Evolutionary conservation across 257 asterid species (phyloP).

Genomic region (Anisodus acutangulus): DNA sequence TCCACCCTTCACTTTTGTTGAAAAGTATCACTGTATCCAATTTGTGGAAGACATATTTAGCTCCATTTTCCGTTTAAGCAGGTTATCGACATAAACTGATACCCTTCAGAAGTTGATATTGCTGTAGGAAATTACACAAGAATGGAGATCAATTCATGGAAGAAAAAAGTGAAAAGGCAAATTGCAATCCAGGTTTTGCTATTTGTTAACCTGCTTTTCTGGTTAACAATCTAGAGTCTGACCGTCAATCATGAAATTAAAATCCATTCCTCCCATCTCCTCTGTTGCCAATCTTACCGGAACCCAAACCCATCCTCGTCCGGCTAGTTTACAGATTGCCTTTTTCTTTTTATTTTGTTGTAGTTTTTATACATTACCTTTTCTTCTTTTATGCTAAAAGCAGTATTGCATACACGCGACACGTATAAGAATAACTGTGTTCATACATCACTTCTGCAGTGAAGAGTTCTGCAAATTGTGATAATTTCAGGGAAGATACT

Average conservation of each 20-base stretch:
- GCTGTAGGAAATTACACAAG: conserved; percentile 6
- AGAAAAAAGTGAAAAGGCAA: not conserved
- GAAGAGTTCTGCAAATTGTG: not conserved
- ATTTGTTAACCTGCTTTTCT: conserved; percentile 6
- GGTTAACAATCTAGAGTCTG: not conserved
- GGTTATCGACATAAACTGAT: not conserved
- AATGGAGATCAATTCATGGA: not conserved
- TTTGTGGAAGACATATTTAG: not conserved
- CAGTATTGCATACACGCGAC: not conserved
- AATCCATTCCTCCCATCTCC: conserved; percentile 1
- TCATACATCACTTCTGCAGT: conserved; percentile 7
- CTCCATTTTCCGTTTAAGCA: not conserved
- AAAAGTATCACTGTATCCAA: not conserved
- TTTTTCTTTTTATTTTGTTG: not conserved
- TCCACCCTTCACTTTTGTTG: not conserved
- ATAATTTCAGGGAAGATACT: not conserved
- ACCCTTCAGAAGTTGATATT: not conserved
- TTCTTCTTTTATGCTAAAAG: not conserved
- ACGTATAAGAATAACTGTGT: not conserved
- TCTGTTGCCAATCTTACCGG: conserved; percentile 10
- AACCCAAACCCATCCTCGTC: not conserved
- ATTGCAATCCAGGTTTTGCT: not conserved
- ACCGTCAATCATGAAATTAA: not conserved
- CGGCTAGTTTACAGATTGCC: not conserved
- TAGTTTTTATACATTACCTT: not conserved